Conservation (phyloP, 495 filamentous ascomycete genomes). For the Tuber microsphaerosporum region DNA sequence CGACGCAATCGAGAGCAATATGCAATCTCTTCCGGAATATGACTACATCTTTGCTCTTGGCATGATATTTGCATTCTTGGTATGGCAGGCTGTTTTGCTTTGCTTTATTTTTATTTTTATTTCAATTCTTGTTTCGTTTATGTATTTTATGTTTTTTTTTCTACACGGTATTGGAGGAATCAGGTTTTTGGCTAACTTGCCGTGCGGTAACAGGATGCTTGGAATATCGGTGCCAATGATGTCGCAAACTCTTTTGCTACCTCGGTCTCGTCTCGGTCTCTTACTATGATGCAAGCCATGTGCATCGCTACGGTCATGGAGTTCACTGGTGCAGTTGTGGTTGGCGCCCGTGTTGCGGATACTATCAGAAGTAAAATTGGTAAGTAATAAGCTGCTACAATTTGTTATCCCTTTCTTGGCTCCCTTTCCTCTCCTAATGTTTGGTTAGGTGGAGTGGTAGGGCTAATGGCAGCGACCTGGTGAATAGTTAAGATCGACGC, state of each 20-base stretch:
- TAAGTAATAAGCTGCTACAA: slow-evolving; percentile 11
- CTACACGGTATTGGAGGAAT: neutral
- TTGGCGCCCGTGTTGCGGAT: slow-evolving; percentile 58
- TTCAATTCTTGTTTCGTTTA: neutral
- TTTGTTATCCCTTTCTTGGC: neutral
- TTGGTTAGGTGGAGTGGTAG: neutral
- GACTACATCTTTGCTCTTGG: slow-evolving; percentile 69
- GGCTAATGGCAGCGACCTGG: neutral
- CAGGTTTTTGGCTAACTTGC: neutral
- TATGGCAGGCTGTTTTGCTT: slow-evolving; percentile 23
- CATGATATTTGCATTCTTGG: slow-evolving; percentile 66
- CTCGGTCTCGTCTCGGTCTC: slow-evolving; percentile 60
- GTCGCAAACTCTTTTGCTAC: slow-evolving; percentile 72
- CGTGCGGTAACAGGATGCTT: slow-evolving; percentile 41
- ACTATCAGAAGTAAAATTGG: slow-evolving; percentile 61
- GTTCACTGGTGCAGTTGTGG: slow-evolving; percentile 56
- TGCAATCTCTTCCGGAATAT: slow-evolving; percentile 50
- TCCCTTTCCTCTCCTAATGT: neutral
- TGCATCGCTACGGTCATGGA: slow-evolving; percentile 60
- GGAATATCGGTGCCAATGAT: slow-evolving; percentile 55
- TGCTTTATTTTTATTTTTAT: neutral
- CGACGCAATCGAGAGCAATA: neutral
- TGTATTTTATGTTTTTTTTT: neutral
- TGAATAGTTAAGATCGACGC: slow-evolving; percentile 46
- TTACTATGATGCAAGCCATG: slow-evolving; percentile 64